Conservation (phyloP, 2,329 filamentous ascomycete species). For the Fusarium protoensiforme region DNA sequence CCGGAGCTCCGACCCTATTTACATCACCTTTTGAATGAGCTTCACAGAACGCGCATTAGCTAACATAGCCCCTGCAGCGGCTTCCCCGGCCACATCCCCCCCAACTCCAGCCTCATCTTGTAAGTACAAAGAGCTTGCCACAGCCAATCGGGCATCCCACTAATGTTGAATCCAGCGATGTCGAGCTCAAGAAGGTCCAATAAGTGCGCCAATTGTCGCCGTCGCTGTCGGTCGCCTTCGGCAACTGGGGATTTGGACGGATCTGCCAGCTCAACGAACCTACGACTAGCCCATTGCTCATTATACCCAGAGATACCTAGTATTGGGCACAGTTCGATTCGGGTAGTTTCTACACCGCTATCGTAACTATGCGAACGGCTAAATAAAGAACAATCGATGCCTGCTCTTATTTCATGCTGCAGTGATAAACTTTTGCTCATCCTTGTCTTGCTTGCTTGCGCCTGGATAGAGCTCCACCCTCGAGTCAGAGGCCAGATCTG, state of each 20-base stretch:
- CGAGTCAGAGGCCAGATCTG: background rate
- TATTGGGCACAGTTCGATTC: background rate
- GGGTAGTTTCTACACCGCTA: background rate
- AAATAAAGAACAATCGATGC: conserved; percentile 18
- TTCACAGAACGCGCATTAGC: background rate
- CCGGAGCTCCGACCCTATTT: background rate
- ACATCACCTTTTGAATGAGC: background rate
- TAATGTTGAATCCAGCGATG: conserved; percentile 63
- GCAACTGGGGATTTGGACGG: conserved; percentile 4
- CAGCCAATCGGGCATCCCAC: background rate
- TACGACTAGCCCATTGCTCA: conserved; percentile 5
- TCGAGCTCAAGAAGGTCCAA: conserved; percentile 74
- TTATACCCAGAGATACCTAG: conserved; percentile 19
- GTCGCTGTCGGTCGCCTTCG: conserved; percentile 12
- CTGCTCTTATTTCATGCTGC: background rate
- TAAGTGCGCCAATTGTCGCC: conserved; percentile 38
- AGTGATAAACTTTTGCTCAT: background rate
- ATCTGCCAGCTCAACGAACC: background rate
- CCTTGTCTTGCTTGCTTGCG: background rate
- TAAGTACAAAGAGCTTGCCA: conserved; percentile 62
- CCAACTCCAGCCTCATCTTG: conserved; percentile 83
- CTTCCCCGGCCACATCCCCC: conserved; percentile 81
- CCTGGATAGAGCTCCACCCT: background rate
- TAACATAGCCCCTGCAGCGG: conserved; percentile 64
- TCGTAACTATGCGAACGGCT: conserved; percentile 1